phyloP scores from a whole-genome alignment of 495 filamentous ascomycete genomes.

The Neurospora sp. region DNA sequence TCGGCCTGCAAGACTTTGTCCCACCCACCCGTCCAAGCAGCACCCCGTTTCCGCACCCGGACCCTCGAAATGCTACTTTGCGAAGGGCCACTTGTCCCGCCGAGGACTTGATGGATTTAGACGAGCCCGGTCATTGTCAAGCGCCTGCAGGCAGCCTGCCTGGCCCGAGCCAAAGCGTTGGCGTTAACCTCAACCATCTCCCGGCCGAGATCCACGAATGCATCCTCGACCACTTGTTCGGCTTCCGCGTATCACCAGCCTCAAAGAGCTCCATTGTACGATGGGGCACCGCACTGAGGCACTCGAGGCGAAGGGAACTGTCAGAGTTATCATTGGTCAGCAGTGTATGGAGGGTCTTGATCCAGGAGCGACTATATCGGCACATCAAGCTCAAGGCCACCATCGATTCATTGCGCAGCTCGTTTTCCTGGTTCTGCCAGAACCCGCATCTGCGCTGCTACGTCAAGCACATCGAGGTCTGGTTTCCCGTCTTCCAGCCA shows the following conservation, averaged over 20 bases:
- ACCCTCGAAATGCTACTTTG: conserved; percentile 32
- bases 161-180: conserved; percentile 25
- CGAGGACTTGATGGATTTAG: conserved; percentile 15
- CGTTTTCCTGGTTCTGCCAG: conserved; percentile 45
- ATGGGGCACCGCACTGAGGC: conserved; percentile 56
- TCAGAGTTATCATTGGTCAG: conserved; percentile 56
- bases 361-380: conserved; percentile 60
- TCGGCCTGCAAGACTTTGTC: conserved; percentile 36
- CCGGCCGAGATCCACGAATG: conserved; percentile 63
- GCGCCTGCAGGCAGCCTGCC: conserved; percentile 9
- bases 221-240: conserved; percentile 59
- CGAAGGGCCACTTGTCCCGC: conserved; percentile 29
- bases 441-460: conserved; percentile 50
- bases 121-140: conserved; percentile 9
- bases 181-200: conserved; percentile 41
- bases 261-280: conserved; percentile 43
- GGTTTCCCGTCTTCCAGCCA: conserved; percentile 62
- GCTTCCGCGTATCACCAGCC: conserved; percentile 49
- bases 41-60: conserved; percentile 46
- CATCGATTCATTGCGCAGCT: conserved; percentile 42
- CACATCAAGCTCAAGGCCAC: conserved; percentile 69
- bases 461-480: conserved; percentile 62
- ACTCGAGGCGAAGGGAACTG: conserved; percentile 55
- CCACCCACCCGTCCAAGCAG: conserved; percentile 45
- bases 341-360: conserved; percentile 49